Evolutionary conservation across 306 rosid species (phyloP), one percentile per base, ranked within the genome.

Genomic region (Coriaria nepalensis): DNA sequence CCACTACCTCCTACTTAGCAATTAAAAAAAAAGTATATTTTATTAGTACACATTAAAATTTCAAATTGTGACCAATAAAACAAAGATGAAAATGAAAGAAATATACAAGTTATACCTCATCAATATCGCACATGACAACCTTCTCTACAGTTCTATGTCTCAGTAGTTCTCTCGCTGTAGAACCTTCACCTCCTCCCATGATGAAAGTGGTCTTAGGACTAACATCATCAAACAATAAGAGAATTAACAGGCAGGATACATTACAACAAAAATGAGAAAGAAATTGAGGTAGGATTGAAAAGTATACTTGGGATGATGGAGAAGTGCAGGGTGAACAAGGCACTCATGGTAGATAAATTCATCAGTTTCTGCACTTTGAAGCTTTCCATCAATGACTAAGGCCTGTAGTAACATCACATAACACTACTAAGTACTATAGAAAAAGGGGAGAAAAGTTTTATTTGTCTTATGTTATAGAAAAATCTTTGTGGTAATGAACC

Each of bases 101-200:
- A 12, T 20, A 45, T 45, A 12, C 6, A n/a, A 45, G 33, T 7
- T 44, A 45, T 63, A 86, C 96, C 93, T 72, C 95, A 66, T 88
- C 96, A 44, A 88, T 88, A 73, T 88, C 96, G 61, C 96, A 88
- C 96, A 88, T 88, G 51, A 81, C 67, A 60, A 88, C 90, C 73
- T 83, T 80, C 65, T 81, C 86, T 38, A 78, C 68, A 59, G 86
- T 82, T 68, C 60, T 81, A 50, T 88, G 93, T 66, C 90, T 81
- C 9, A 88, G 90, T 34, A 88, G 45, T 68, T 88, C 96, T 60
- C 96, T 83, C 32, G 96, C 96, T 69, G 96, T 88, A 33, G 96
- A 88, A 10, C 96, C 96, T 78, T 88, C 96, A 66, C 96, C 96
- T 74, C 96, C 96, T 73, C 96, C 96, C 96, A 88, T 88, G 55